Conservation (phyloP, 2,329 filamentous ascomycete species). For the Nemania abortiva region DNA sequence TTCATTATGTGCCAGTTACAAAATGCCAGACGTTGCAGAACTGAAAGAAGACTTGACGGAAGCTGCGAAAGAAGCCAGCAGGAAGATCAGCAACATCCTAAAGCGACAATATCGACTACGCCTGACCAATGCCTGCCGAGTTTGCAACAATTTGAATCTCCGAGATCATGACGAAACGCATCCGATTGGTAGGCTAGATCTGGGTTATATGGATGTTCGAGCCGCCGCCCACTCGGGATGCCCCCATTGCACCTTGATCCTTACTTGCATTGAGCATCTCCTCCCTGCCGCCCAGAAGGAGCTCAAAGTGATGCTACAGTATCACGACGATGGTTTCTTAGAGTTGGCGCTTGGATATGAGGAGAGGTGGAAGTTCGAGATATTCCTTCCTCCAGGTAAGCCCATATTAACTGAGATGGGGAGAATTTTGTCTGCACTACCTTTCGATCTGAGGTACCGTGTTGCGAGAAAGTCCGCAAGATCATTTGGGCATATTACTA, state of each 20-base stretch:
- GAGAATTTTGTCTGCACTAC: not conserved
- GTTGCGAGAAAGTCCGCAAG: not conserved
- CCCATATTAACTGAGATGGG: not conserved
- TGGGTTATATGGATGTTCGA: not conserved
- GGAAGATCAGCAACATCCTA: constrained; percentile 10
- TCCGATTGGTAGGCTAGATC: constrained; percentile 11
- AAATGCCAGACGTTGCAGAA: constrained; percentile 12
- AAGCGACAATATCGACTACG: constrained; percentile 16
- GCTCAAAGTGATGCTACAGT: constrained; percentile 11
- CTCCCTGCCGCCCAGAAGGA: not conserved
- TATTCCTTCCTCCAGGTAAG: constrained; percentile 17
- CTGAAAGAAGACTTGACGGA: constrained; percentile 17
- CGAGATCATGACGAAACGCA: constrained; percentile 12
- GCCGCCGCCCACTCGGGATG: constrained; percentile 5
- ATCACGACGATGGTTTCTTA: constrained; percentile 12
- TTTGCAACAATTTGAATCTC: constrained; percentile 16
- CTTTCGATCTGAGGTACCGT: not conserved
- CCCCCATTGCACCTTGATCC: constrained; percentile 4
- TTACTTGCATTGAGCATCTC: not conserved
- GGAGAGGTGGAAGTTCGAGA: constrained; percentile 7
- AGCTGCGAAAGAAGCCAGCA: constrained; percentile 7
- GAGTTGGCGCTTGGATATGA: not conserved
- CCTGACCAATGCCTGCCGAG: constrained; percentile 12
- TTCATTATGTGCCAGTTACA: not conserved
- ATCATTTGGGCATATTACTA: not conserved